Percentiles rank a stretch among this genome's conserved stretches.
Conservation (phyloP, 371 early-diverging fungal genomes). For the Synchytrium microbalum region DNA sequence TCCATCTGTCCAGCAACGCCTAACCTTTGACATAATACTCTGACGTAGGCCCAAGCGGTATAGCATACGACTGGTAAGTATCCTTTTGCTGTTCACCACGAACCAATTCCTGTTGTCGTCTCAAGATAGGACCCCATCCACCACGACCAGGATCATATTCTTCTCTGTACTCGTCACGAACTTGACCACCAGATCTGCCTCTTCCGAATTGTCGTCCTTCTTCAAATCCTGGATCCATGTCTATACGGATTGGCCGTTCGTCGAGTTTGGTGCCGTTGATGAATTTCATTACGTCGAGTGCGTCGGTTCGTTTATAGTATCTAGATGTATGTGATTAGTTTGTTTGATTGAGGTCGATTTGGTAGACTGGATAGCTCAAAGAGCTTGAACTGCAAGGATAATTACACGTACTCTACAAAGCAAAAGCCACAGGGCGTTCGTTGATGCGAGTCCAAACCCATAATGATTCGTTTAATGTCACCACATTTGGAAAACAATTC, state of each 20-base stretch:
- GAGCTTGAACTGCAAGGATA: too few species aligned
- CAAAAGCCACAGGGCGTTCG: slow-evolving; percentile 99
- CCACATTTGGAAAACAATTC: slow-evolving; percentile 94
- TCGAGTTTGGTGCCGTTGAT: slow-evolving; percentile 92
- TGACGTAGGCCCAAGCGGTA: background rate
- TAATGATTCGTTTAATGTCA: slow-evolving; percentile 95
- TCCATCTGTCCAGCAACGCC: background rate
- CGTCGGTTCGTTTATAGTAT: slow-evolving; percentile 79
- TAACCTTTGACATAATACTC: background rate
- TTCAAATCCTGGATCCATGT: slow-evolving; percentile 94
- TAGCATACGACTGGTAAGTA: background rate
- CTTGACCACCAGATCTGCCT: slow-evolving; percentile 92
- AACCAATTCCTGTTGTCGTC: background rate
- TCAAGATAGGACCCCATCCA: slow-evolving; percentile 69
- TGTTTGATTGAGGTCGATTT: background rate
- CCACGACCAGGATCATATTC: slow-evolving; percentile 95
- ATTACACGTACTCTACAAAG: slow-evolving; percentile 86
- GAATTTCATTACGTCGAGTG: slow-evolving; percentile 88
- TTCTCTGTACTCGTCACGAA: slow-evolving; percentile 86
- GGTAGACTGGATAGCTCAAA: too few species aligned
- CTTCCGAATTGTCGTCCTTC: slow-evolving; percentile 96
- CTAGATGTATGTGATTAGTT: slow-evolving; percentile 32
- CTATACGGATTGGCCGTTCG: slow-evolving; percentile 89
- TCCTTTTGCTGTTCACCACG: background rate
- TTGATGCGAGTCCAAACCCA: slow-evolving; percentile 91